Conservation (phyloP, 148 eudicot species). For the Heliamphora exappendiculata region DNA sequence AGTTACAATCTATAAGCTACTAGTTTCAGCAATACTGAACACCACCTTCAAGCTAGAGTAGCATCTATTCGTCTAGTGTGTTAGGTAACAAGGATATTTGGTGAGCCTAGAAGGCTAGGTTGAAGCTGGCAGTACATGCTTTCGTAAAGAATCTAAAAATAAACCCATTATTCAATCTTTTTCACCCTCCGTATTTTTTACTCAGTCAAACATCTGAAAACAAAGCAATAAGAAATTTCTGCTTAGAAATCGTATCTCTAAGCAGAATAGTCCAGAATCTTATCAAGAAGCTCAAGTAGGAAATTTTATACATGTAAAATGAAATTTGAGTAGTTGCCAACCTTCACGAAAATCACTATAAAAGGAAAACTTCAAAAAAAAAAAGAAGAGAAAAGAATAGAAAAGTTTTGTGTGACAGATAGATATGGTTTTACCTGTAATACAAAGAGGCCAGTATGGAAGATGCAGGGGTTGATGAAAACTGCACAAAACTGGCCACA, state of each 20-base stretch:
- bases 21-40: no score
- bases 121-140: background rate
- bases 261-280: background rate
- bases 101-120: background rate
- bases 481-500: slow-evolving; percentile 94
- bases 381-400: background rate
- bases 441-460: slow-evolving; percentile 96
- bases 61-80: background rate
- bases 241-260: background rate
- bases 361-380: background rate
- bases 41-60: background rate
- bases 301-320: background rate
- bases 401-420: no score
- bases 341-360: background rate
- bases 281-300: background rate
- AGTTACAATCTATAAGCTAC: no score
- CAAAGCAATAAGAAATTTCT: background rate
- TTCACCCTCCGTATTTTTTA: background rate
- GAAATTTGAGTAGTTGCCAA: background rate
- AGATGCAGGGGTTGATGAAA: slow-evolving; percentile 96
- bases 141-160: background rate
- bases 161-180: background rate
- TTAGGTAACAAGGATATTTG: background rate
- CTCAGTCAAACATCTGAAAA: background rate
- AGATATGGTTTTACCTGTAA: slow-evolving; percentile 64